These are phyloP conservation scores for Magnolia changhungtana DNA, from an alignment of 164 flowering plant genomes.

Conservation along the genomic window DNA sequence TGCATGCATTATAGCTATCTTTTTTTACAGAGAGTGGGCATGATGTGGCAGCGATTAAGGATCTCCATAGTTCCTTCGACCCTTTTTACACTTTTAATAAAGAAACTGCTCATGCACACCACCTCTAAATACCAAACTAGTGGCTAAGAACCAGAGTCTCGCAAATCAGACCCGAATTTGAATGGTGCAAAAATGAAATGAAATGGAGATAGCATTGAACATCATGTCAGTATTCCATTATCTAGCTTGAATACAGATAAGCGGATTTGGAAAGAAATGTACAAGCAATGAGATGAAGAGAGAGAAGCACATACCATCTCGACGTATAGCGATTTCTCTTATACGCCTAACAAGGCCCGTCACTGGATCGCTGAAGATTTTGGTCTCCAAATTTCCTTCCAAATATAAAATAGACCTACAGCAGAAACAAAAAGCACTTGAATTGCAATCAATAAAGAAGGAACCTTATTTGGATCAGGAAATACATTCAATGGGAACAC, in stretches of 20 bases:
- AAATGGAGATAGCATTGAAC: not conserved
- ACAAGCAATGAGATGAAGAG: not conserved
- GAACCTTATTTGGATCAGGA: not conserved
- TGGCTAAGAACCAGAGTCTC: not conserved
- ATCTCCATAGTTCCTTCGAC: not conserved
- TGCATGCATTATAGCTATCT: too few relatives aligned
- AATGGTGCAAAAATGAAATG: too few relatives aligned
- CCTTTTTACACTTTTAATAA: not conserved
- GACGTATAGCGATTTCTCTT: slow-evolving; percentile 80
- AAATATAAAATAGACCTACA: slow-evolving; percentile 60
- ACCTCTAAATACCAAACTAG: not conserved
- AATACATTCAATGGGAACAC: not conserved
- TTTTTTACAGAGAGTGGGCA: too few relatives aligned
- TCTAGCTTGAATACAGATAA: not conserved
- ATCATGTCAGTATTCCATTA: not conserved
- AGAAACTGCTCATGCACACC: not conserved
- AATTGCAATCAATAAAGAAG: not conserved
- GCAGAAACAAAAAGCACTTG: not conserved
- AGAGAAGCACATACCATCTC: slow-evolving; percentile 50
- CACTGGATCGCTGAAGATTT: slow-evolving; percentile 66
- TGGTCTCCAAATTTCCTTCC: slow-evolving; percentile 92
- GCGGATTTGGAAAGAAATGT: not conserved
- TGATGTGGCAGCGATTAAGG: not conserved
- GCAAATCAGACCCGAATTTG: too few relatives aligned
- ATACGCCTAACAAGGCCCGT: slow-evolving; percentile 73